These are phyloP conservation scores for Aspergillus homomorphus DNA, from an alignment of 495 filamentous ascomycete species.

Conservation along the genomic window DNA sequence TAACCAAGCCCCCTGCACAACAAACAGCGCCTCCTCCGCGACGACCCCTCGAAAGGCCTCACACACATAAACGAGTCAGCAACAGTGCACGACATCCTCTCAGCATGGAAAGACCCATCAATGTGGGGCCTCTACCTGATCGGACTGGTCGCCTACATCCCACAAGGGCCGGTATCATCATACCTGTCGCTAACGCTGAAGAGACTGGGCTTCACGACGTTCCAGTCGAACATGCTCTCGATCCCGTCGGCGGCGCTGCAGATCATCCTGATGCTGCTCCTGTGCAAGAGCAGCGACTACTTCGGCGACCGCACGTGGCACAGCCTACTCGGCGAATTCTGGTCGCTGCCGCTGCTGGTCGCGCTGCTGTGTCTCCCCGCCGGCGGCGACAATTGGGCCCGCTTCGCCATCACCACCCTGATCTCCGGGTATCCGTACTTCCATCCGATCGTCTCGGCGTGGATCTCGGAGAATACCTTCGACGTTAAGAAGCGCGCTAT, in stretches of 20 bases:
- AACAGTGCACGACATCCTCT: conserved; percentile 27
- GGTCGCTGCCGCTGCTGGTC: conserved; percentile 44
- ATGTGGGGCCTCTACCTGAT: conserved; percentile 47
- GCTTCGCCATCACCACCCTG: conserved; percentile 39
- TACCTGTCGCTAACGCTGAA: conserved; percentile 44
- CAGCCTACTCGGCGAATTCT: conserved; percentile 44
- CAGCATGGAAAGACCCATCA: conserved; percentile 31
- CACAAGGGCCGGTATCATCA: conserved; percentile 36
- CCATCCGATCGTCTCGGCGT: conserved; percentile 41
- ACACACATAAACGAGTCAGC: conserved; percentile 30
- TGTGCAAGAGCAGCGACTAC: conserved; percentile 40
- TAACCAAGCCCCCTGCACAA: neutral
- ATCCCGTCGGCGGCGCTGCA: conserved; percentile 43
- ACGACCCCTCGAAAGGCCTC: conserved; percentile 54
- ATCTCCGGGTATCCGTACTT: conserved; percentile 46
- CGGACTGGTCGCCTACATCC: conserved; percentile 49
- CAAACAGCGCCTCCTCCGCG: conserved; percentile 40
- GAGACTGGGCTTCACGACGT: conserved; percentile 41
- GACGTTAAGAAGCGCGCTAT: conserved; percentile 41
- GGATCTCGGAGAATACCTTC: conserved; percentile 42
- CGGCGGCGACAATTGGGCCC: conserved; percentile 36
- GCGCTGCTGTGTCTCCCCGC: conserved; percentile 36
- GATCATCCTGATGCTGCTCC: conserved; percentile 42
- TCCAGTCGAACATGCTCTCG: conserved; percentile 45
- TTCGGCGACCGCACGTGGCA: conserved; percentile 46